Base-by-base conservation (phyloP, 2,329 filamentous ascomycete species). In the Xylaria hypoxylon region DNA sequence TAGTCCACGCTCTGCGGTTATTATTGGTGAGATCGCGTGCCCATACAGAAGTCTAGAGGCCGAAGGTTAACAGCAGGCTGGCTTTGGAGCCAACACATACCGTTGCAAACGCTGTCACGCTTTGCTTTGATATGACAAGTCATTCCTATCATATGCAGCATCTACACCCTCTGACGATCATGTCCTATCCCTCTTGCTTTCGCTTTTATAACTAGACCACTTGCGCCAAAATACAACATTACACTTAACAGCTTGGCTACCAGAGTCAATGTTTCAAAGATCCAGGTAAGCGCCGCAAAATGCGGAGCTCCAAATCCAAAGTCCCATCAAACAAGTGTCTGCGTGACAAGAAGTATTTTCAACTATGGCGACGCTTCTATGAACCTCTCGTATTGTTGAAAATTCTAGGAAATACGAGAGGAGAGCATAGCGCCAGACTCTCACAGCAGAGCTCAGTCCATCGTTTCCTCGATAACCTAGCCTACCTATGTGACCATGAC, bases 401-500 rank as follows among this genome's bases (percentile, higher is more conserved):
- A 4, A 71, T 72, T 6, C 71, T 81, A 13, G 80, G 77, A 1
- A 65, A 71, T 22, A 77, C 75, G n/a, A 72, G 78, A 62, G 78
- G 78, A 52, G 67, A 70, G 8, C 74, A 77, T 38, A 70, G 42
- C 1, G 31, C 68, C 13, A 44, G 64, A 62, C 66, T 35, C 2
- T 5, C 69, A 26, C 68, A 70, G 3, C n/a, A 59, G n/a, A 53
- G n/a, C 2, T 28, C 51, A 10, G 28, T 62, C 1, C 56, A 68
- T 19, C 69, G 76, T 1, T 80, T 85, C 28, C 73, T 82, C 0
- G 73, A 77, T 3, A 79, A 79, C 31, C 70, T 85, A 1, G 77
- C 81, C 8, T 83, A 80, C 68, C 68, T 86, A 6, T 84, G 82
- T 66, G 84, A 85, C 61, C 79, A 79, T 53, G 68, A 74, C 0